Conservation (phyloP, 768 basidiomycete genomes). For the Hygrocybe punicea region DNA sequence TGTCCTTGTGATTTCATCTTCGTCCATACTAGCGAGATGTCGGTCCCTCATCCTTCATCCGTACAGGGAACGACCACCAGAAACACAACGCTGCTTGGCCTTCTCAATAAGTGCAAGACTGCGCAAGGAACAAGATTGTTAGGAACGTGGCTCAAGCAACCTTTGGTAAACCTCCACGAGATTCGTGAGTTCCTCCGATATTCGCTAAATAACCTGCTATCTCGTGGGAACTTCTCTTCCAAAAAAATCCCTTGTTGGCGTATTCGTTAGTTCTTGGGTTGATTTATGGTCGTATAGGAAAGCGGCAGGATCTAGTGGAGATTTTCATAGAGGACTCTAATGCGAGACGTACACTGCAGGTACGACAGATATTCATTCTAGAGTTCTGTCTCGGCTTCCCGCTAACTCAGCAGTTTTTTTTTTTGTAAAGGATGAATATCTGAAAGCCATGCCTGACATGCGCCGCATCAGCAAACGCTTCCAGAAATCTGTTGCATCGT, state of each 20-base stretch:
- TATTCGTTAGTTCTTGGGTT: too few species aligned
- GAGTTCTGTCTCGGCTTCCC: not conserved
- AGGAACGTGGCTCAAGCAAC: conserved; percentile 93
- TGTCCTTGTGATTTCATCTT: too few species aligned
- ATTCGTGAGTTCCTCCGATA: conserved; percentile 58
- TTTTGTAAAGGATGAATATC: conserved; percentile 66
- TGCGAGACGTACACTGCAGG: conserved; percentile 70
- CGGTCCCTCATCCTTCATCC: not conserved
- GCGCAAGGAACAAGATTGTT: conserved; percentile 87
- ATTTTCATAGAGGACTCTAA: conserved; percentile 77
- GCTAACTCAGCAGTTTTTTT: not conserved
- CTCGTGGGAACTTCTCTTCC: too few species aligned
- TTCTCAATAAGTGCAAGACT: conserved; percentile 95
- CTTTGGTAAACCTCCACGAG: conserved; percentile 88
- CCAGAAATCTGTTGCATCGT: conserved; percentile 73
- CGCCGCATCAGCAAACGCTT: conserved; percentile 89
- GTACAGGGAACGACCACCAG: conserved; percentile 59
- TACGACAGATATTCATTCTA: conserved; percentile 25
- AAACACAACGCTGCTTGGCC: conserved; percentile 82
- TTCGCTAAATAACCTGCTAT: not conserved
- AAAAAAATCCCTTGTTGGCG: too few species aligned
- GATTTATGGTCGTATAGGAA: conserved; percentile 48
- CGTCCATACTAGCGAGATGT: not conserved
- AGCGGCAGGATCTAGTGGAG: conserved; percentile 85
- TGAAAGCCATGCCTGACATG: conserved; percentile 92